These are phyloP conservation scores for Rubia peregrina DNA, from an alignment of 305 asterid genomes.

Conservation along the genomic window DNA sequence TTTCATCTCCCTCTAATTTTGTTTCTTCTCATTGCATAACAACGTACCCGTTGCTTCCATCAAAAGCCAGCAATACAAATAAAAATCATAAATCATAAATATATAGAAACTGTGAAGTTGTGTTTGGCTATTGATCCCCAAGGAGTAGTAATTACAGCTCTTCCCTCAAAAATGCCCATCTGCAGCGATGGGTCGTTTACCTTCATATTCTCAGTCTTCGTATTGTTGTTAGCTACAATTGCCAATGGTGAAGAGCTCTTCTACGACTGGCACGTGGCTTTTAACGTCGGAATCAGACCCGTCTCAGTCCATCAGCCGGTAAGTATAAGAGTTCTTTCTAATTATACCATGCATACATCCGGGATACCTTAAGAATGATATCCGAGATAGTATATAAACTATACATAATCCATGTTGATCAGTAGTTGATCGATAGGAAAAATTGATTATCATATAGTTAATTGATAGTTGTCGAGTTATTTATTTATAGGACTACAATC, in stretches of 20 bases:
- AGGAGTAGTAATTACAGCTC: not conserved
- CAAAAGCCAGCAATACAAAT: not conserved
- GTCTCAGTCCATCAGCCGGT: slow-evolving; percentile 43
- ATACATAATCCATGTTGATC: no score
- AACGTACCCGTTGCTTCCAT: not conserved
- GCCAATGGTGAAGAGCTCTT: slow-evolving; percentile 19
- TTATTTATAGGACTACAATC: no score
- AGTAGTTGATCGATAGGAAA: no score
- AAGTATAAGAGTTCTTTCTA: not conserved
- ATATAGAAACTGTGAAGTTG: not conserved
- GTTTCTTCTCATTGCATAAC: not conserved
- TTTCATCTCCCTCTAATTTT: not conserved
- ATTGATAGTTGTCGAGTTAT: no score
- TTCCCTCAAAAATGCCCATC: not conserved
- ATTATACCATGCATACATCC: no score
- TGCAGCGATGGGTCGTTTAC: not conserved
- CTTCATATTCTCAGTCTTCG: not conserved
- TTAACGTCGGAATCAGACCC: slow-evolving; percentile 32
- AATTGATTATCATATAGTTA: no score
- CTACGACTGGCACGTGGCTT: slow-evolving; percentile 50
- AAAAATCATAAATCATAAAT: not conserved
- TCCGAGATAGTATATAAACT: no score
- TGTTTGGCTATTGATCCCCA: not conserved
- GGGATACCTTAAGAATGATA: no score
- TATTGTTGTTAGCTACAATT: not conserved